phyloP scores from a whole-genome alignment of 2,329 filamentous ascomycete species.

The Diaporthe aspalathi region DNA sequence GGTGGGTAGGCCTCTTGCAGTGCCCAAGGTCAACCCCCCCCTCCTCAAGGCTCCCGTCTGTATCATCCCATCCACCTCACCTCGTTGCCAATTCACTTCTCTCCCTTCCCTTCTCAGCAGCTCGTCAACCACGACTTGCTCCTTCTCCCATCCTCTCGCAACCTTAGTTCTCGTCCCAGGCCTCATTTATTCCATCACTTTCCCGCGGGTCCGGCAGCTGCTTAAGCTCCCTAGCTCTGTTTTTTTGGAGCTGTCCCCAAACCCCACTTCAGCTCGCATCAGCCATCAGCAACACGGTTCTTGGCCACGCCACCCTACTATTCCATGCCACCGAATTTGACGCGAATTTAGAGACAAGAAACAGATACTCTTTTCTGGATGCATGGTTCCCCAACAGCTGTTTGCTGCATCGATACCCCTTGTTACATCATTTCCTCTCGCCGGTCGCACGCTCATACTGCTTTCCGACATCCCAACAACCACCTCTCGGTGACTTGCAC shows the following conservation, averaged over 20 bases:
- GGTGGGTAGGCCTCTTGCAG: neutral
- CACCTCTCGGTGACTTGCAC: neutral
- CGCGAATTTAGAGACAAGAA: neutral
- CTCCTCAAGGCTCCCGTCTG: neutral
- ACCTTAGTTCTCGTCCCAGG: neutral
- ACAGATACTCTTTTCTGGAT: neutral
- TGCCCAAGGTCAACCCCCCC: neutral
- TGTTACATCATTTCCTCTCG: neutral
- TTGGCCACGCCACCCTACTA: neutral
- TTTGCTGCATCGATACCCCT: neutral
- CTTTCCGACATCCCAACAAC: neutral
- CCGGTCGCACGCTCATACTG: no score
- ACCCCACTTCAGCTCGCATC: neutral
- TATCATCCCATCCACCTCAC: neutral
- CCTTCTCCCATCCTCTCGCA: neutral
- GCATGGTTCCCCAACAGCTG: neutral
- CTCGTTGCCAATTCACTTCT: neutral
- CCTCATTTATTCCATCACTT: neutral
- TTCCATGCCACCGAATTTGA: neutral
- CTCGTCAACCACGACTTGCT: neutral
- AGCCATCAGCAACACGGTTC: neutral
- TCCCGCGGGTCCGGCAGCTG: neutral
- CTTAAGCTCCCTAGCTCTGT: neutral
- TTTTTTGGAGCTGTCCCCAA: slow-evolving; percentile 2
- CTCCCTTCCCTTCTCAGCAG: neutral